A percentile compares a stretch with the other conserved stretches of the same genome.
Evolutionary conservation across 179 eudicot species (phyloP).

Genomic region (Carnegiea gigantea): DNA sequence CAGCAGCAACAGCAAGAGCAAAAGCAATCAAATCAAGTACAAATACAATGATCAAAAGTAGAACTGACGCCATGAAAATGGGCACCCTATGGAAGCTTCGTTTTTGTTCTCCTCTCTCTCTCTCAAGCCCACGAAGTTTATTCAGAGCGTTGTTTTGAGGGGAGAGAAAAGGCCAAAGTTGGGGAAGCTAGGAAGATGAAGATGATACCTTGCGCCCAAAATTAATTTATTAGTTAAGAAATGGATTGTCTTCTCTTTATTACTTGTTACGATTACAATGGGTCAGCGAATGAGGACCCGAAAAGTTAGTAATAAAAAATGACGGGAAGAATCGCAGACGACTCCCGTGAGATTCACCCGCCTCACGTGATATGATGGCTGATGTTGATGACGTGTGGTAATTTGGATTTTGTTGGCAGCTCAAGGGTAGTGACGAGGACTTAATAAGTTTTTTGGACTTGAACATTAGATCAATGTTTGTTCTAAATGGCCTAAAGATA

Average conservation of each 20-base stretch:
- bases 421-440: too few relatives aligned
- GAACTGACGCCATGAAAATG: conserved; percentile 46
- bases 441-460: too few relatives aligned
- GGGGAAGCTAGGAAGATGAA: neutral
- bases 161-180: neutral
- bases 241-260: neutral
- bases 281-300: neutral
- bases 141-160: neutral
- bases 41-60: conserved; percentile 57
- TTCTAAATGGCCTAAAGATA: too few relatives aligned
- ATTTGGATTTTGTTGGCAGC: neutral
- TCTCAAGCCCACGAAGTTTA: neutral
- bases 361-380: neutral
- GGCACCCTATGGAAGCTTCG: neutral
- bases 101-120: conserved; percentile 11
- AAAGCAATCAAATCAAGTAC: conserved; percentile 74
- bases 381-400: neutral
- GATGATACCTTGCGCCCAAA: neutral
- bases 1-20: conserved; percentile 89
- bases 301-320: neutral
- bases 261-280: neutral
- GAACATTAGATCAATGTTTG: too few relatives aligned
- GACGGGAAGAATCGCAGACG: neutral
- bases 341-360: neutral
- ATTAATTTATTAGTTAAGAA: neutral